Evolutionary conservation across 208 protist genomes (phyloP).

Genomic region (Wallacemonas rigidus): DNA sequence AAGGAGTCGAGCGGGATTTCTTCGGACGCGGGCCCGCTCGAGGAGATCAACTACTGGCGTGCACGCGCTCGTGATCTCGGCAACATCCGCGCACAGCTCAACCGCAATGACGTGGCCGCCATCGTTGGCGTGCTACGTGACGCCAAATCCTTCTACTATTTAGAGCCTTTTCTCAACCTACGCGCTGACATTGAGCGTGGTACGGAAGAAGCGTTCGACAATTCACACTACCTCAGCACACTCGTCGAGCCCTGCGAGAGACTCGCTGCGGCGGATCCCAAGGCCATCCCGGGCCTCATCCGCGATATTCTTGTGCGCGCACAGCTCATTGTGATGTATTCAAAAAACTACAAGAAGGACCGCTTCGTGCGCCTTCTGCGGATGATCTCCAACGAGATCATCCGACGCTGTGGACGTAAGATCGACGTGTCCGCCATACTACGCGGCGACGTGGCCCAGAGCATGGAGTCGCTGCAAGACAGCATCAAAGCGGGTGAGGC

Average conservation of each 20-base stretch:
- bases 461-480: slow-evolving; percentile 92
- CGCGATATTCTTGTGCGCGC: slow-evolving; percentile 89
- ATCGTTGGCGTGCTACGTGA: slow-evolving; percentile 92
- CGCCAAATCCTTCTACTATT: slow-evolving; percentile 94
- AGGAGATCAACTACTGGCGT: slow-evolving; percentile 97
- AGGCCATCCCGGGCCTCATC: slow-evolving; percentile 92
- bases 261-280: slow-evolving; percentile 79
- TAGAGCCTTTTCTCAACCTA: slow-evolving; percentile 94
- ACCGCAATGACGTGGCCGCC: slow-evolving; percentile 84
- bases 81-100: slow-evolving; percentile 95
- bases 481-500: slow-evolving; percentile 89
- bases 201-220: slow-evolving; percentile 95
- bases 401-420: slow-evolving; percentile 91
- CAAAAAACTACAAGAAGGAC: slow-evolving; percentile 96
- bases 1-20: slow-evolving; percentile 59
- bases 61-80: slow-evolving; percentile 93
- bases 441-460: slow-evolving; percentile 88
- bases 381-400: slow-evolving; percentile 97
- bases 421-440: slow-evolving; percentile 96
- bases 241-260: slow-evolving; percentile 93
- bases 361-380: slow-evolving; percentile 91
- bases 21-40: slow-evolving; percentile 88
- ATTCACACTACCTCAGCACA: slow-evolving; percentile 94
- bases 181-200: slow-evolving; percentile 92
- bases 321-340: slow-evolving; percentile 94